Evolutionary conservation across 176 grass and related monocot species (phyloP).

Genomic region (Zoysia japonica): DNA sequence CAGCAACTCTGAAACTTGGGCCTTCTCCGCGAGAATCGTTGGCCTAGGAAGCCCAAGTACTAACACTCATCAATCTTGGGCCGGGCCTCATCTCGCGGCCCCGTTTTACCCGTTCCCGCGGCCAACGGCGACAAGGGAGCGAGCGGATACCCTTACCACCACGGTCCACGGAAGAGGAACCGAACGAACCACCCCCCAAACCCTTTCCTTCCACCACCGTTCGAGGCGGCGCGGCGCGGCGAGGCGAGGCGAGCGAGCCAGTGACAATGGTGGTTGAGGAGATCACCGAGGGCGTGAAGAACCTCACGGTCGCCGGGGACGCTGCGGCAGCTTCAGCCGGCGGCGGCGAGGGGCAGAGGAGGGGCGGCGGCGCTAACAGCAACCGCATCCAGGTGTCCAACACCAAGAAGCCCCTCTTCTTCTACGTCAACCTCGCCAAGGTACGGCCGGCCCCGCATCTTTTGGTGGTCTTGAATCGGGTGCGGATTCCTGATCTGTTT

Average conservation of each 20-base stretch:
- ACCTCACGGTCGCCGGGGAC: constrained; percentile 37
- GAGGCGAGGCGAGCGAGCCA: not conserved
- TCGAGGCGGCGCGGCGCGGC: constrained; percentile 5
- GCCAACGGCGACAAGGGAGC: not conserved
- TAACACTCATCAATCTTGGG: too few species aligned
- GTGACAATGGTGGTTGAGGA: constrained; percentile 54
- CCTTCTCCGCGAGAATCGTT: too few species aligned
- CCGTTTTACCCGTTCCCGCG: not conserved
- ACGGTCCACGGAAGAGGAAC: not conserved
- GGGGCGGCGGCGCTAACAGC: constrained; percentile 39
- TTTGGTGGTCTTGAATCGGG: not conserved
- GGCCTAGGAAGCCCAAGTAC: too few species aligned
- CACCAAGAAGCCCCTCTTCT: constrained; percentile 93
- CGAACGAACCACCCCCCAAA: not conserved
- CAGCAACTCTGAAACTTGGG: too few species aligned
- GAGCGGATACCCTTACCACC: not conserved
- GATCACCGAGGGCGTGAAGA: constrained; percentile 76
- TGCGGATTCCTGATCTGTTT: not conserved
- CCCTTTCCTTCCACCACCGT: not conserved
- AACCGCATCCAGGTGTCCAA: constrained; percentile 95
- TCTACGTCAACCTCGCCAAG: constrained; percentile 98
- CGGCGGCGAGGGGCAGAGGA: constrained; percentile 21
- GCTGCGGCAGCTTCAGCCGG: constrained; percentile 15
- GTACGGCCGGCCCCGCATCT: constrained; percentile 6
- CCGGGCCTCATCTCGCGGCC: too few species aligned